Conservation (phyloP, 2,329 filamentous ascomycete genomes). For the Phaeomoniella chlamydospora region DNA sequence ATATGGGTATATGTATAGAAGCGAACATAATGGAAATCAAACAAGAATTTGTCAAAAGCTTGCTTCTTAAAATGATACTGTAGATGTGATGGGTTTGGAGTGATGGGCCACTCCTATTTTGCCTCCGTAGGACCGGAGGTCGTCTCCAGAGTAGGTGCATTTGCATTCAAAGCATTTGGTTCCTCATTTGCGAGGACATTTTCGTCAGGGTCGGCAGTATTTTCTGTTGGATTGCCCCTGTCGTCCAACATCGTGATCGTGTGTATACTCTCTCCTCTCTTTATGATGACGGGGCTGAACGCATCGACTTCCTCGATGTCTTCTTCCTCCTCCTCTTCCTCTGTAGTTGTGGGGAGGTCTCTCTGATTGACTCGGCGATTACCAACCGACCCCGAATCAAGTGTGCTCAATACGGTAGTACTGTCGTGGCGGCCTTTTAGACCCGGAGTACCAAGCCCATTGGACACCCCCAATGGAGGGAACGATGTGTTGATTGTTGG, state of each 20-base stretch:
- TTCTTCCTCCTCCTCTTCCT: constrained; percentile 24
- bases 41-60: too few relatives aligned
- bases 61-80: too few relatives aligned
- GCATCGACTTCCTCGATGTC: constrained; percentile 14
- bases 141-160: too few relatives aligned
- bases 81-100: too few relatives aligned
- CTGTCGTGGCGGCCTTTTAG: constrained; percentile 15
- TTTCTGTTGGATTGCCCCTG: neutral
- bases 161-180: too few relatives aligned
- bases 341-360: constrained; percentile 15
- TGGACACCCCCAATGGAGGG: constrained; percentile 12
- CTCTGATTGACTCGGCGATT: constrained; percentile 23
- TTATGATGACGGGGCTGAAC: constrained; percentile 9
- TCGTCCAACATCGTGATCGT: constrained; percentile 12
- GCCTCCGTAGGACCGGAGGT: too few relatives aligned
- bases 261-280: constrained; percentile 10
- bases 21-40: too few relatives aligned
- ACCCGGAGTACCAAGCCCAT: constrained; percentile 19
- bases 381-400: constrained; percentile 10
- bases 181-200: too few relatives aligned
- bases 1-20: too few relatives aligned
- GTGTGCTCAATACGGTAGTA: constrained; percentile 22
- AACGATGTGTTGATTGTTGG: constrained; percentile 25
- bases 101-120: too few relatives aligned
- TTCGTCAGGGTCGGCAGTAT: too few relatives aligned